phyloP scores from a whole-genome alignment of 148 eudicot species.

The Cornus florida region DNA sequence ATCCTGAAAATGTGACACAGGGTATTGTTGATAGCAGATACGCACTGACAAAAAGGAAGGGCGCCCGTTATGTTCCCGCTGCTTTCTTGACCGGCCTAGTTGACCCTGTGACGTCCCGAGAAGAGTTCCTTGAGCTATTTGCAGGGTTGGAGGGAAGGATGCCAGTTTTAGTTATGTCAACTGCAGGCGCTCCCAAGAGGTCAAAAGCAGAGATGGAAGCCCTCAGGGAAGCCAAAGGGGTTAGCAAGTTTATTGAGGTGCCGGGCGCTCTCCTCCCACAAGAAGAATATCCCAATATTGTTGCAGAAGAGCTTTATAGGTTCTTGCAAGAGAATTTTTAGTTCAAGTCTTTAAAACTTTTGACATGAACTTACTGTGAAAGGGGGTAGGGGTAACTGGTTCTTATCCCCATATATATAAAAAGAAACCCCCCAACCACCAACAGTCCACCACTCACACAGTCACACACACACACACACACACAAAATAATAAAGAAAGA shows the following conservation, averaged over 20 bases:
- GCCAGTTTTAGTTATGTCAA: constrained; percentile 71
- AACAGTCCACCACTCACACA: too few relatives aligned
- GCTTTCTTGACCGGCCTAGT: constrained; percentile 92
- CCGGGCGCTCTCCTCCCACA: constrained; percentile 95
- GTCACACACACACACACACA: too few relatives aligned
- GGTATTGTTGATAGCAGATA: constrained; percentile 71
- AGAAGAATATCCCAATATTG: constrained; percentile 80
- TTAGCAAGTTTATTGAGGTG: constrained; percentile 81
- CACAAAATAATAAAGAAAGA: background rate
- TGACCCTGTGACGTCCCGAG: constrained; percentile 80
- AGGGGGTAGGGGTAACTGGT: too few relatives aligned
- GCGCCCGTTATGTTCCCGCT: constrained; percentile 97
- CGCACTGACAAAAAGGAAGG: constrained; percentile 67
- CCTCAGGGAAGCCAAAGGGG: constrained; percentile 75
- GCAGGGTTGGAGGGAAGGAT: constrained; percentile 60
- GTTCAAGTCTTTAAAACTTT: constrained; percentile 10
- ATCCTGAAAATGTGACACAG: constrained; percentile 79
- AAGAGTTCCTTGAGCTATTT: constrained; percentile 67
- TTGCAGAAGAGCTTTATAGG: constrained; percentile 66
- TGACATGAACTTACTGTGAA: too few relatives aligned
- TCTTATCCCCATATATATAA: background rate
- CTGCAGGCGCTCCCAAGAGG: constrained; percentile 75
- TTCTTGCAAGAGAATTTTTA: constrained; percentile 64
- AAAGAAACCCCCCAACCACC: too few relatives aligned
- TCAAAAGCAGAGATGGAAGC: constrained; percentile 98